Evolutionary conservation across 2,329 filamentous ascomycete genomes (phyloP).

Genomic region (Aureobasidium sp.): DNA sequence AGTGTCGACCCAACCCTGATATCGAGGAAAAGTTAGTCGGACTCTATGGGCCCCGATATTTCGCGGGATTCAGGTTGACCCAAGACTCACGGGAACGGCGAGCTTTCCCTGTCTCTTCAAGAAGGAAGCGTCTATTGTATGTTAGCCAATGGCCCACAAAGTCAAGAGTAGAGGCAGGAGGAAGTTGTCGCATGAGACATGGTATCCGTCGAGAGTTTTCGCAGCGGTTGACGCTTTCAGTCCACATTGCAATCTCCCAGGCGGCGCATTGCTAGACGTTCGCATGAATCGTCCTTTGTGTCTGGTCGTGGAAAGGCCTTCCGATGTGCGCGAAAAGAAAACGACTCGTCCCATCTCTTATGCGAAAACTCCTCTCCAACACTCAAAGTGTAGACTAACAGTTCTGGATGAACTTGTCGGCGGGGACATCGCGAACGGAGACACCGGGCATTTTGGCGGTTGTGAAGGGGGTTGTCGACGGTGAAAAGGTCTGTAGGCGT

Average conservation of each 20-base stretch:
- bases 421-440: constrained; percentile 42
- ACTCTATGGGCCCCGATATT: neutral
- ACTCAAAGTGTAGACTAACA: constrained; percentile 39
- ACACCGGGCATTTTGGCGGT: constrained; percentile 75
- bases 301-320: neutral
- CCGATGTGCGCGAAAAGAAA: neutral
- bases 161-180: neutral
- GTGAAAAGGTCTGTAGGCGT: constrained; percentile 11
- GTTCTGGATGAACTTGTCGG: constrained; percentile 81
- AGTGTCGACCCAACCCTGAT: constrained; percentile 89
- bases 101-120: constrained; percentile 93
- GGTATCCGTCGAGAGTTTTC: neutral
- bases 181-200: neutral
- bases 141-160: neutral
- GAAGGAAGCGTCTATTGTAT: constrained; percentile 58
- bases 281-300: neutral
- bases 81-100: constrained; percentile 54
- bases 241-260: neutral
- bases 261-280: neutral
- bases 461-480: constrained; percentile 19
- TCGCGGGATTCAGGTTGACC: constrained; percentile 4
- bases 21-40: neutral
- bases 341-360: neutral
- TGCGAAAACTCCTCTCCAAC: constrained; percentile 4
- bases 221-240: neutral